phyloP scores from a whole-genome alignment of 2,329 filamentous ascomycete genomes.

The Aaosphaeria arxii region DNA sequence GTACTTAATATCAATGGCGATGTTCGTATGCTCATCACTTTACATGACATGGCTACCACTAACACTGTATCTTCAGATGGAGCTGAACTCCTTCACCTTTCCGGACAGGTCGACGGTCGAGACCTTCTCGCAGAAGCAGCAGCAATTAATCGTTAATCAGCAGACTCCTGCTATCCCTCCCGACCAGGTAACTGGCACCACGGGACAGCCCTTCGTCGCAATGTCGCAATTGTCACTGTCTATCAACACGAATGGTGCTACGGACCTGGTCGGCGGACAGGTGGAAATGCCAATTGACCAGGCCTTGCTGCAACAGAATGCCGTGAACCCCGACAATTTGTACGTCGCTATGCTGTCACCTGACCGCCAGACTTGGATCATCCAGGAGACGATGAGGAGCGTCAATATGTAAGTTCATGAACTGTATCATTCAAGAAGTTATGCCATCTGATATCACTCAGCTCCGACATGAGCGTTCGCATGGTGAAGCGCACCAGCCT shows the following conservation, averaged over 20 bases:
- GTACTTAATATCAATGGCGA: slow-evolving; percentile 40
- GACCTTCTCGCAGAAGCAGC: slow-evolving; percentile 37
- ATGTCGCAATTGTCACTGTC: slow-evolving; percentile 30
- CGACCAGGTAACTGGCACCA: slow-evolving; percentile 36
- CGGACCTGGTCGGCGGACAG: slow-evolving; percentile 34
- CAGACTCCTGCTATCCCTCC: slow-evolving; percentile 30
- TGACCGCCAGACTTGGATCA: slow-evolving; percentile 37
- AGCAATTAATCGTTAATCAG: slow-evolving; percentile 40
- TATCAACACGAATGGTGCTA: slow-evolving; percentile 35
- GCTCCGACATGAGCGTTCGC: slow-evolving; percentile 35
- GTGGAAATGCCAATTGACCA: slow-evolving; percentile 32
- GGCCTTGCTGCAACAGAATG: slow-evolving; percentile 24
- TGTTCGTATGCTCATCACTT: slow-evolving; percentile 18
- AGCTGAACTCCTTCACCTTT: slow-evolving; percentile 35
- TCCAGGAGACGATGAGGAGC: slow-evolving; percentile 34
- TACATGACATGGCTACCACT: not conserved
- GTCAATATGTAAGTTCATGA: slow-evolving; percentile 25
- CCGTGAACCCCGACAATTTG: slow-evolving; percentile 33
- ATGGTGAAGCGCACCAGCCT: slow-evolving; percentile 33
- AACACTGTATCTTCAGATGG: slow-evolving; percentile 21
- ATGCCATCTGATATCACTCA: slow-evolving; percentile 6
- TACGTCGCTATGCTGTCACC: slow-evolving; percentile 36
- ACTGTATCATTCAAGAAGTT: not conserved
- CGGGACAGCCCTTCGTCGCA: slow-evolving; percentile 35
- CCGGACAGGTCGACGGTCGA: slow-evolving; percentile 36